Conservation (phyloP, 805 yeast genomes). For the Ogataea ramenticola region DNA sequence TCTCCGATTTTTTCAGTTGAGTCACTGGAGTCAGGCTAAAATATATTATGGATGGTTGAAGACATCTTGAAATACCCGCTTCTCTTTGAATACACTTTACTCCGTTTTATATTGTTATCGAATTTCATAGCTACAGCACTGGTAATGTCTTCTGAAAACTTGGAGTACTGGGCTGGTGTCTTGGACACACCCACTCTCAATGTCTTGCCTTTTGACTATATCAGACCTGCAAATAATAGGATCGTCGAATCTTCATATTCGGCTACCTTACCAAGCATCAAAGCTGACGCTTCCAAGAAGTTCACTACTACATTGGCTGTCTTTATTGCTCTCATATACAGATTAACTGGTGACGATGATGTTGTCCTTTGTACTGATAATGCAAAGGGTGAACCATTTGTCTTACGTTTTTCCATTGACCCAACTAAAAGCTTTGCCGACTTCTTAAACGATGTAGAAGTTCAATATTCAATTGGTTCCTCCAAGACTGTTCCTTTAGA, state of each 20-base stretch:
- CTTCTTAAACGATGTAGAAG: slow-evolving; percentile 38
- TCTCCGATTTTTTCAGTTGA: too few species aligned
- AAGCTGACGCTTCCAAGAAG: slow-evolving; percentile 12
- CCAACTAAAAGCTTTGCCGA: slow-evolving; percentile 48
- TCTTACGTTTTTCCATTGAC: slow-evolving; percentile 55
- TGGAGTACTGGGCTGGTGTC: slow-evolving; percentile 54
- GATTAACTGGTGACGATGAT: slow-evolving; percentile 93
- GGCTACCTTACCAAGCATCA: slow-evolving; percentile 19
- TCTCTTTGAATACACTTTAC: too few species aligned
- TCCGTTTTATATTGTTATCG: too few species aligned
- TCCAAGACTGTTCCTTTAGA: slow-evolving; percentile 40
- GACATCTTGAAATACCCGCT: too few species aligned
- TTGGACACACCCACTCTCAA: slow-evolving; percentile 80
- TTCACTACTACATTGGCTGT: slow-evolving; percentile 56
- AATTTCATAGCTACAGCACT: too few species aligned
- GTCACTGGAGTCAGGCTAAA: too few species aligned
- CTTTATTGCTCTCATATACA: slow-evolving; percentile 61
- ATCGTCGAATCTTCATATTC: slow-evolving; percentile 53
- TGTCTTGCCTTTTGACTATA: slow-evolving; percentile 81
- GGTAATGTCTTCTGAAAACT: slow-evolving; percentile 11
- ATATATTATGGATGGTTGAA: too few species aligned
- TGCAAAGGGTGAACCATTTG: slow-evolving; percentile 35
- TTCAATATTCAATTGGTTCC: slow-evolving; percentile 29
- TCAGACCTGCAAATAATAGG: slow-evolving; percentile 64
- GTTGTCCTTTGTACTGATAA: slow-evolving; percentile 74